Evolutionary conservation across 116 monocot species (phyloP).

Genomic region (Thalassia testudinum): DNA sequence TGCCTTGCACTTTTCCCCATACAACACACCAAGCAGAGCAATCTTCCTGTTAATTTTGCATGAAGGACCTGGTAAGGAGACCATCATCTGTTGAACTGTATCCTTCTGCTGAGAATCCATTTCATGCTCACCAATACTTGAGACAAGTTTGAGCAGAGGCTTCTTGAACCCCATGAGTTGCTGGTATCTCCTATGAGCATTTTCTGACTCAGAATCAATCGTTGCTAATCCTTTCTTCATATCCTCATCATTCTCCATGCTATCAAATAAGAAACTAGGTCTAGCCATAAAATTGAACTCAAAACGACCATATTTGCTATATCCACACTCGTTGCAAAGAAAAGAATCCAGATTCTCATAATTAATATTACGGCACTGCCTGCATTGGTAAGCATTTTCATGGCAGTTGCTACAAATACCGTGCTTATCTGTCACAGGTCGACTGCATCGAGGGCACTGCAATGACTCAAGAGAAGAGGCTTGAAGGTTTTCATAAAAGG

Average conservation of each 20-base stretch:
- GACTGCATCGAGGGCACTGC: conserved; percentile 96
- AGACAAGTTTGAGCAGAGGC: conserved; percentile 88
- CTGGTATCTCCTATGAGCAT: conserved; percentile 95
- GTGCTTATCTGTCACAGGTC: conserved; percentile 96
- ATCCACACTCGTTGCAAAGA: conserved; percentile 98
- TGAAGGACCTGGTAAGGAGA: conserved; percentile 89
- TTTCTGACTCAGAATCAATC: conserved; percentile 95
- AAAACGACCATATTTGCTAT: conserved; percentile 99
- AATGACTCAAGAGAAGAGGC: conserved; percentile 92
- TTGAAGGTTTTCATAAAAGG: conserved; percentile 97
- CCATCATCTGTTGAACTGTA: conserved; percentile 97
- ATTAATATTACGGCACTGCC: conserved; percentile 97
- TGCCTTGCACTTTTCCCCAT: conserved; percentile 98
- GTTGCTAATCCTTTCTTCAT: conserved; percentile 93
- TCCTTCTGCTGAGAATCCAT: conserved; percentile 96
- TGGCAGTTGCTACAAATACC: conserved; percentile 95
- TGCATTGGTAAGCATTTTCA: conserved; percentile 99
- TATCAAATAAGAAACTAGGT: conserved; percentile 89
- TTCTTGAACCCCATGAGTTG: conserved; percentile 98
- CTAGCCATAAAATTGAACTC: conserved; percentile 98
- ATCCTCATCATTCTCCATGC: conserved; percentile 97
- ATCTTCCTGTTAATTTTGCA: conserved; percentile 96
- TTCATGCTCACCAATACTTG: conserved; percentile 94
- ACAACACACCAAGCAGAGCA: conserved; percentile 80
- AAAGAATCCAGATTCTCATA: conserved; percentile 99